Conservation (phyloP, 495 filamentous ascomycete genomes). For the Xylaria intraflava region DNA sequence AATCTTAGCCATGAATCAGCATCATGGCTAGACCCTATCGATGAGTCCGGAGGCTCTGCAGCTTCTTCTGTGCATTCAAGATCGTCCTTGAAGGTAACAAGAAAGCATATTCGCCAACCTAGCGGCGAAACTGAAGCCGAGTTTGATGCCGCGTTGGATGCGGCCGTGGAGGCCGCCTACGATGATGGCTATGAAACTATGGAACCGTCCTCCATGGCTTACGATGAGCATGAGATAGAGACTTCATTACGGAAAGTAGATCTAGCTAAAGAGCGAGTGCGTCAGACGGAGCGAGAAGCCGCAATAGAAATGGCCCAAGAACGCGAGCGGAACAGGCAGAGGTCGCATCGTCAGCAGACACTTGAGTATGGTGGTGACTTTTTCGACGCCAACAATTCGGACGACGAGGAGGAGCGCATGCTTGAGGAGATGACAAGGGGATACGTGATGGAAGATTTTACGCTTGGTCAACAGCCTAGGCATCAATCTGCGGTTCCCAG, state of each 20-base stretch:
- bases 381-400: conserved; percentile 67
- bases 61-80: conserved; percentile 76
- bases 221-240: conserved; percentile 41
- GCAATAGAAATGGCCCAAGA: conserved; percentile 57
- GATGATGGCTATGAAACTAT: conserved; percentile 84
- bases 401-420: conserved; percentile 87
- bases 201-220: conserved; percentile 36
- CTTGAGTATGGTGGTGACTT: conserved; percentile 30
- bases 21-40: conserved; percentile 95
- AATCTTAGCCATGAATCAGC: conserved; percentile 67
- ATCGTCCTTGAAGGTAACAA: conserved; percentile 59
- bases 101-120: conserved; percentile 56
- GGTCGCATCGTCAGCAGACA: conserved; percentile 21
- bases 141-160: conserved; percentile 92
- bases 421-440: conserved; percentile 89
- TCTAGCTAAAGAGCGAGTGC: conserved; percentile 68
- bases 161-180: conserved; percentile 92
- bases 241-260: conserved; percentile 65
- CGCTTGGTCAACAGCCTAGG: conserved; percentile 43
- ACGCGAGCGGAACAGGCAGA: conserved; percentile 40
- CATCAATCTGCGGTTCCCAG: conserved; percentile 64
- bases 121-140: conserved; percentile 82
- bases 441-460: conserved; percentile 81
- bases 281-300: conserved; percentile 66
- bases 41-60: conserved; percentile 82